A percentile compares a stretch with the other conserved stretches of the same genome.
Evolutionary conservation across 2,329 filamentous ascomycete species (phyloP).

Genomic region (Fusarium nygamai): DNA sequence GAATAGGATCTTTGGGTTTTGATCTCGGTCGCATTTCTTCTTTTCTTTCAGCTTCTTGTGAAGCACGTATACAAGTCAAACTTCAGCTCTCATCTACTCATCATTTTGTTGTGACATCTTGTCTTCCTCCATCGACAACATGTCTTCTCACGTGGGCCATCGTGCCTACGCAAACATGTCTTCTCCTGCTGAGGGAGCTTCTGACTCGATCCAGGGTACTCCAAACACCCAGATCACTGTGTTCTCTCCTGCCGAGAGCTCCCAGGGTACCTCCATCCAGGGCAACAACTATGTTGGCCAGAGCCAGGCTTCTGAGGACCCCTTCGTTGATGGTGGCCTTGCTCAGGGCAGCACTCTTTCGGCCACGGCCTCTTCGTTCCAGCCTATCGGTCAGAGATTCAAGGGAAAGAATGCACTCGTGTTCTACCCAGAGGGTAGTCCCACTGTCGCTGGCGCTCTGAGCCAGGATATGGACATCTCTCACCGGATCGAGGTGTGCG

Average conservation of each 20-base stretch:
- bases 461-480: conserved; percentile 59
- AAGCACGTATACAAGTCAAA: conserved; percentile 4
- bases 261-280: conserved; percentile 33
- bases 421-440: conserved; percentile 32
- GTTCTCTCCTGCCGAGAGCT: conserved; percentile 69
- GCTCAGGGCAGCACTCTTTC: conserved; percentile 61
- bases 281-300: conserved; percentile 44
- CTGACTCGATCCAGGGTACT: conserved; percentile 69
- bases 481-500: conserved; percentile 56
- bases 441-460: conserved; percentile 49
- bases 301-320: conserved; percentile 52
- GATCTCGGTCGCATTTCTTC: conserved; percentile 25
- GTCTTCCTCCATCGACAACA: conserved; percentile 33
- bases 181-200: conserved; percentile 61
- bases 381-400: conserved; percentile 52
- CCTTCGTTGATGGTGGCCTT: conserved; percentile 59
- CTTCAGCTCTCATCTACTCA: conserved; percentile 15
- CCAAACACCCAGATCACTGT: conserved; percentile 71
- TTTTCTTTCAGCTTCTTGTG: conserved; percentile 21
- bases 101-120: conserved; percentile 26
- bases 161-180: conserved; percentile 55
- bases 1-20: conserved; percentile 24
- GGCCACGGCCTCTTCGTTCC: conserved; percentile 71
- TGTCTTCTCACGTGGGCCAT: conserved; percentile 55
- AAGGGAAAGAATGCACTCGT: neutral